Conservation (phyloP, 2,329 filamentous ascomycete genomes). For the Colletotrichum cuscutae region DNA sequence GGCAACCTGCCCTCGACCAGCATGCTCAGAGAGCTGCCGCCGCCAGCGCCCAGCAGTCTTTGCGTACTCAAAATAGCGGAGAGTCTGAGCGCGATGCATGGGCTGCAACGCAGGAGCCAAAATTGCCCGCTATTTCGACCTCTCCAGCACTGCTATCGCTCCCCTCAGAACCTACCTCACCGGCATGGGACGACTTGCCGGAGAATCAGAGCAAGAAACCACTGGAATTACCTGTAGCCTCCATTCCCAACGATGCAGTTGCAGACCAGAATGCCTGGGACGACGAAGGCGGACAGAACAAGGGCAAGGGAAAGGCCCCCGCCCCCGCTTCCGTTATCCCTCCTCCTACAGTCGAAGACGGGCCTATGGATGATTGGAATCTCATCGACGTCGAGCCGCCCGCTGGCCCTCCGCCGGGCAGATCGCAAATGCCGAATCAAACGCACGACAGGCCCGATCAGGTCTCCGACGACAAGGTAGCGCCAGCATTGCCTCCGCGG, state of each 20-base stretch:
- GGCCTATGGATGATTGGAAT: slow-evolving; percentile 59
- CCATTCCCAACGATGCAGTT: slow-evolving; percentile 46
- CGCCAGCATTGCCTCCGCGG: slow-evolving; percentile 53
- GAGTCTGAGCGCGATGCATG: slow-evolving; percentile 43
- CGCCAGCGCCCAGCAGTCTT: slow-evolving; percentile 8
- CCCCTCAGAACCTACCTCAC: slow-evolving; percentile 48
- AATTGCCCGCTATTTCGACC: slow-evolving; percentile 27
- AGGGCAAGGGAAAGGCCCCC: slow-evolving; percentile 53
- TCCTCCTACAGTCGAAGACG: slow-evolving; percentile 36
- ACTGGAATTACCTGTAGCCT: slow-evolving; percentile 34
- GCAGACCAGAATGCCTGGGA: slow-evolving; percentile 63
- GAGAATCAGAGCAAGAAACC: slow-evolving; percentile 39
- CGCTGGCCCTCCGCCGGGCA: neutral
- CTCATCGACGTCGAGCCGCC: slow-evolving; percentile 43
- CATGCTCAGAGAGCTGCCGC: slow-evolving; percentile 10
- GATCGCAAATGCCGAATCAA: neutral
- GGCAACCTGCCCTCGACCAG: slow-evolving; percentile 49
- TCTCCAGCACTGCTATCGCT: slow-evolving; percentile 43
- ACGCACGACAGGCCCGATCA: neutral
- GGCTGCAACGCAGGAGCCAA: slow-evolving; percentile 39
- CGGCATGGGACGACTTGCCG: slow-evolving; percentile 50
- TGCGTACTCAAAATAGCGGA: slow-evolving; percentile 10
- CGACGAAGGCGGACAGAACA: slow-evolving; percentile 52
- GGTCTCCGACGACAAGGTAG: neutral
- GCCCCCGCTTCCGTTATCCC: slow-evolving; percentile 36